Percentiles rank a stretch among this genome's conserved stretches.
These are phyloP conservation scores for Sicyos edulis DNA, from an alignment of 306 rosid species.

Conservation along the genomic window DNA sequence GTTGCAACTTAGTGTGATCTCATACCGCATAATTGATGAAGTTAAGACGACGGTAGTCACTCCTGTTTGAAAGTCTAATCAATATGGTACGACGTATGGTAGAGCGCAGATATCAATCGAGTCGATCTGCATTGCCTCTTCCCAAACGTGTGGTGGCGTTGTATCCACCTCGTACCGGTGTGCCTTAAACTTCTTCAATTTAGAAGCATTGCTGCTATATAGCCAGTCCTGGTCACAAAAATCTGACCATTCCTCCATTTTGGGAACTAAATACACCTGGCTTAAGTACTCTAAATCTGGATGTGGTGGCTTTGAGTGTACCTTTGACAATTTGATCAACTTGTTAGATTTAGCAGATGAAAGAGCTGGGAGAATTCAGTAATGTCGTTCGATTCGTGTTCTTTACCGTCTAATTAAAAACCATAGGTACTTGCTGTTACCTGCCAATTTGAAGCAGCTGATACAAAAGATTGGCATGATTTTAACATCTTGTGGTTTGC, in stretches of 20 bases:
- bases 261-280: slow-evolving; percentile 59
- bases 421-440: slow-evolving; percentile 31
- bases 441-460: slow-evolving; percentile 37
- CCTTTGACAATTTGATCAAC: slow-evolving; percentile 32
- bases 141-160: slow-evolving; percentile 59
- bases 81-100: slow-evolving; percentile 88
- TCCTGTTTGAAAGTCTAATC: slow-evolving; percentile 18
- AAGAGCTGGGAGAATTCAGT: slow-evolving; percentile 33
- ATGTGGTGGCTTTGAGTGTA: slow-evolving; percentile 57
- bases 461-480: slow-evolving; percentile 44
- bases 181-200: slow-evolving; percentile 32
- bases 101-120: slow-evolving; percentile 56
- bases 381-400: slow-evolving; percentile 44
- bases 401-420: slow-evolving; percentile 41
- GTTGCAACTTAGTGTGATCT: neutral
- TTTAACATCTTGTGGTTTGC: slow-evolving; percentile 61
- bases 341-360: slow-evolving; percentile 23
- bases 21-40: neutral
- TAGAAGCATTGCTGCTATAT: slow-evolving; percentile 38
- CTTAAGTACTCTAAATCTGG: slow-evolving; percentile 60
- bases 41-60: neutral
- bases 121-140: slow-evolving; percentile 68
- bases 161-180: slow-evolving; percentile 32
- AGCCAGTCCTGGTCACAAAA: slow-evolving; percentile 69
- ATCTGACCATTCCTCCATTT: slow-evolving; percentile 46